phyloP scores from a whole-genome alignment of 805 yeast species.

The Yamadazyma sp. region DNA sequence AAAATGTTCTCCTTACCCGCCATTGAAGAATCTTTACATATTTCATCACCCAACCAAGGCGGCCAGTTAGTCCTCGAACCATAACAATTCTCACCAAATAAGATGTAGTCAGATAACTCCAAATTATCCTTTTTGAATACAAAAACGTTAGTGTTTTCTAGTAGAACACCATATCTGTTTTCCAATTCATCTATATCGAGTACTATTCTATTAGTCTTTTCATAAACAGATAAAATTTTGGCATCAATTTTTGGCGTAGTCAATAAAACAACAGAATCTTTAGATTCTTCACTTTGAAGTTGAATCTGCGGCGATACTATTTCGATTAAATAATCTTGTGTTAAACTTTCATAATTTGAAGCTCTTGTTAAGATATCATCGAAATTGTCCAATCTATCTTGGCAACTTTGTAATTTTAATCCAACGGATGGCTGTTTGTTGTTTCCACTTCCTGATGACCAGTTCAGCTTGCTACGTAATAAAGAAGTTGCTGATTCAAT shows the following conservation, averaged over 20 bases:
- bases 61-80: slow-evolving; percentile 77
- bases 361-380: slow-evolving; percentile 27
- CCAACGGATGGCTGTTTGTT: neutral
- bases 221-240: slow-evolving; percentile 63
- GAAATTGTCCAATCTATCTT: slow-evolving; percentile 27
- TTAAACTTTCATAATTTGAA: slow-evolving; percentile 18
- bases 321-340: slow-evolving; percentile 40
- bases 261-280: slow-evolving; percentile 61
- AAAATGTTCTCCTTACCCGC: slow-evolving; percentile 48
- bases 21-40: slow-evolving; percentile 45
- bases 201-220: slow-evolving; percentile 31
- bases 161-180: slow-evolving; percentile 64
- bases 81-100: slow-evolving; percentile 45
- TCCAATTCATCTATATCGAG: slow-evolving; percentile 45
- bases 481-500: slow-evolving; percentile 7
- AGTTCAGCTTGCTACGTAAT: neutral
- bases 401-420: slow-evolving; percentile 4
- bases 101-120: slow-evolving; percentile 8
- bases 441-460: neutral
- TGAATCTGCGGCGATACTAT: slow-evolving; percentile 44
- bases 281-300: slow-evolving; percentile 34
- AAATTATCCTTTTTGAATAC: slow-evolving; percentile 50
- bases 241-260: slow-evolving; percentile 70
- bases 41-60: slow-evolving; percentile 80
- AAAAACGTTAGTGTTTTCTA: slow-evolving; percentile 70